Conservation (phyloP, 148 eudicot genomes). For the Tetragonia tetragonoides region DNA sequence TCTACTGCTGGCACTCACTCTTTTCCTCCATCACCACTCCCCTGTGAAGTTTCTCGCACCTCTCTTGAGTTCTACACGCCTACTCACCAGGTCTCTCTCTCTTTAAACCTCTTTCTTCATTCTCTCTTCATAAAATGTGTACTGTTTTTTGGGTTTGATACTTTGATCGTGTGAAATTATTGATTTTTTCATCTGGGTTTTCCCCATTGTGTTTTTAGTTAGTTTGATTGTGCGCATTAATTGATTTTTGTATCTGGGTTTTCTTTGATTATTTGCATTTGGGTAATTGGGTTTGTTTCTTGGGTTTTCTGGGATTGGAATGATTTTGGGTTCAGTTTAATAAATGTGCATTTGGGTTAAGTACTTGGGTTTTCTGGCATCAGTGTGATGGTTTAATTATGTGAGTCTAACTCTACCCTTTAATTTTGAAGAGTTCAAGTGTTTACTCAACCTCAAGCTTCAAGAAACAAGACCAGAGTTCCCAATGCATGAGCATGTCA, state of each 20-base stretch:
- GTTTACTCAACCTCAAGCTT: constrained; percentile 14
- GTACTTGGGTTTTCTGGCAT: neutral
- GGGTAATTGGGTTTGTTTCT: neutral
- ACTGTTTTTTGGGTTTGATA: neutral
- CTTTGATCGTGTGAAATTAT: no score
- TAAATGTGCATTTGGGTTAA: no score
- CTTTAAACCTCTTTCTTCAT: no score
- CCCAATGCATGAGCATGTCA: constrained; percentile 23
- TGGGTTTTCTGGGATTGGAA: no score
- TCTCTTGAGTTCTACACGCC: constrained; percentile 33
- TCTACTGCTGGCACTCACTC: neutral
- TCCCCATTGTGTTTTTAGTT: no score
- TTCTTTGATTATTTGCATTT: neutral
- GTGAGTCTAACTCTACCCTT: no score
- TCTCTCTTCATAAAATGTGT: neutral
- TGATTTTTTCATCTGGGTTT: neutral
- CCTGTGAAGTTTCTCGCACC: constrained; percentile 15
- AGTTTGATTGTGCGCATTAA: no score
- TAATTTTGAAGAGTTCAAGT: constrained; percentile 15
- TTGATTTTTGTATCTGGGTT: neutral
- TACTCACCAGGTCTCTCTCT: constrained; percentile 24
- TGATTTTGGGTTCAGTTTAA: no score
- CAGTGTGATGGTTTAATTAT: neutral
- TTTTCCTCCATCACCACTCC: constrained; percentile 10
- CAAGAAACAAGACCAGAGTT: constrained; percentile 18